Conservation (phyloP, 1,139 yeast species). For the Nakaseomyces delphensis region DNA sequence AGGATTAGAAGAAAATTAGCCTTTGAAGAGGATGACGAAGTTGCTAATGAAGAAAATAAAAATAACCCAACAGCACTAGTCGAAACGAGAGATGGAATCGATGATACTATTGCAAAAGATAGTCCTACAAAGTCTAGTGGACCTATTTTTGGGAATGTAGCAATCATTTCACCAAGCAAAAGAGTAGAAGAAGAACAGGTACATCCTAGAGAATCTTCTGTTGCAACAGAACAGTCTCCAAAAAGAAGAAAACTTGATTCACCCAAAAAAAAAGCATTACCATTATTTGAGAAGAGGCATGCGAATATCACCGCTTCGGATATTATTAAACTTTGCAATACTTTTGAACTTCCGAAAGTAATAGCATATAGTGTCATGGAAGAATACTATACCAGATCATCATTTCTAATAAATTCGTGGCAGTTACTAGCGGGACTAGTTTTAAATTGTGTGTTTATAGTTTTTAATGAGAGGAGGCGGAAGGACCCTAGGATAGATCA, state of each 20-base stretch:
- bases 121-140: background rate
- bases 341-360: constrained; percentile 50
- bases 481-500: constrained; percentile 43
- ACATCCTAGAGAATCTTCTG: constrained; percentile 8
- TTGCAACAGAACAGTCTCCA: background rate
- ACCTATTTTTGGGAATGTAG: constrained; percentile 6
- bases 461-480: constrained; percentile 42
- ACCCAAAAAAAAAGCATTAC: constrained; percentile 10
- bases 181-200: constrained; percentile 7
- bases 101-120: background rate
- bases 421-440: constrained; percentile 58
- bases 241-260: constrained; percentile 15
- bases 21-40: constrained; percentile 29
- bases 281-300: constrained; percentile 20
- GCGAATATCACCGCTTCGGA: constrained; percentile 39
- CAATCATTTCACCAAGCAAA: constrained; percentile 11
- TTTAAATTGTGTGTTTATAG: constrained; percentile 47
- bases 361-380: constrained; percentile 44
- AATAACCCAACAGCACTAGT: background rate
- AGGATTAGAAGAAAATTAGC: constrained; percentile 25
- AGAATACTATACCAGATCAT: constrained; percentile 43
- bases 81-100: background rate
- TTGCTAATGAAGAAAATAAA: background rate
- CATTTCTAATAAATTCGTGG: constrained; percentile 57
- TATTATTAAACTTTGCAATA: constrained; percentile 51